Conservation (phyloP, 139 green algal genomes). For the Parachlorella kessleri region DNA sequence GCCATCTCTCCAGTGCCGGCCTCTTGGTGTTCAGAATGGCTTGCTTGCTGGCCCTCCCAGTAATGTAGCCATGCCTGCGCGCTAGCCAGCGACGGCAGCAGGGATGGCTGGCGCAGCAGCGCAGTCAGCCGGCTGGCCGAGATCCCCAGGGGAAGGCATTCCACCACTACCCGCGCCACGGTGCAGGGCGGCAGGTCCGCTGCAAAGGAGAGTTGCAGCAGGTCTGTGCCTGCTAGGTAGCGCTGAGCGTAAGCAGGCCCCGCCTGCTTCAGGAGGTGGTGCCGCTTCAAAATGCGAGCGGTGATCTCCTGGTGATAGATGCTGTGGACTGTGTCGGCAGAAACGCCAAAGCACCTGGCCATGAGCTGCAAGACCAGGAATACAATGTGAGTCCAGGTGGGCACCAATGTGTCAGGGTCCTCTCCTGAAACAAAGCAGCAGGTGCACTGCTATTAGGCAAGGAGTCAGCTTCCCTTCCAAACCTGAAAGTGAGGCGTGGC, state of each 20-base stretch:
- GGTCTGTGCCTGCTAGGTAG: constrained; percentile 58
- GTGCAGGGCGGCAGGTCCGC: constrained; percentile 79
- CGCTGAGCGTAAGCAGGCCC: constrained; percentile 24
- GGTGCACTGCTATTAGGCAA: too few relatives aligned
- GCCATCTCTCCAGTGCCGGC: not conserved
- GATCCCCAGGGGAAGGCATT: constrained; percentile 24
- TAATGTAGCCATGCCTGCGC: not conserved
- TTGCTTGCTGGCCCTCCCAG: not conserved
- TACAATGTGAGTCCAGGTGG: too few relatives aligned
- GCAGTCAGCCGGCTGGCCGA: constrained; percentile 36
- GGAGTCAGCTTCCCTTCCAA: too few relatives aligned
- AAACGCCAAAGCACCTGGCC: constrained; percentile 20
- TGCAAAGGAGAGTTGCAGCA: constrained; percentile 60
- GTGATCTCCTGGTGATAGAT: constrained; percentile 73
- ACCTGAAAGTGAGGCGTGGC: constrained; percentile 30
- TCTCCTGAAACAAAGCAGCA: too few relatives aligned
- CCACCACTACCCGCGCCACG: constrained; percentile 66
- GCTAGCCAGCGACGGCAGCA: not conserved
- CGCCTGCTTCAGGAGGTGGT: constrained; percentile 59
- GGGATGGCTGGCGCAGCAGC: constrained; percentile 39
- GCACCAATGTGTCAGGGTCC: too few relatives aligned
- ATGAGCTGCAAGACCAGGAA: too few relatives aligned
- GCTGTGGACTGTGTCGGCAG: constrained; percentile 58
- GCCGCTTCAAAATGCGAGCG: constrained; percentile 57
- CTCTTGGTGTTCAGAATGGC: not conserved